phyloP scores from a whole-genome alignment of 345 rosid species.

The Adansonia digitata region DNA sequence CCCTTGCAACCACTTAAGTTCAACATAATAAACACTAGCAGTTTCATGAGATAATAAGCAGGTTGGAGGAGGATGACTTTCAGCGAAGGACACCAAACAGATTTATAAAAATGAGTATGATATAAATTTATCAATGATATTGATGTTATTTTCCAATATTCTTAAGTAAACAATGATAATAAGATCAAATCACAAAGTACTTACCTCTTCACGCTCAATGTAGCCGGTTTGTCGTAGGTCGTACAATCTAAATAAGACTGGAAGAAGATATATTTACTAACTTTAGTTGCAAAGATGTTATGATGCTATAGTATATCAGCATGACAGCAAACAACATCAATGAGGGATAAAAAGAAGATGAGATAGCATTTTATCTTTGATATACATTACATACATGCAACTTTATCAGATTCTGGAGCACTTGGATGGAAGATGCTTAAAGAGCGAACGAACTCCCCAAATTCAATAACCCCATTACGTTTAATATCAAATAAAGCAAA shows the following conservation, averaged over 20 bases:
- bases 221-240: slow-evolving; percentile 55
- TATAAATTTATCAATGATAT: background rate
- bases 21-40: background rate
- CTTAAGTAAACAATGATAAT: background rate
- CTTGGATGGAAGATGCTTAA: slow-evolving; percentile 61
- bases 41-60: background rate
- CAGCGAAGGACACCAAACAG: background rate
- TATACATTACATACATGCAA: slow-evolving; percentile 33
- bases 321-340: background rate
- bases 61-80: background rate
- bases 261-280: slow-evolving; percentile 4
- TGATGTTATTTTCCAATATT: background rate
- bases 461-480: slow-evolving; percentile 55
- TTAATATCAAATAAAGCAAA: slow-evolving; percentile 54
- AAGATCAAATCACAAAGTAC: background rate
- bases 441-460: slow-evolving; percentile 62
- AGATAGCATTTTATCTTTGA: background rate
- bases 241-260: slow-evolving; percentile 65
- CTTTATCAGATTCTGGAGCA: slow-evolving; percentile 42
- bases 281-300: background rate
- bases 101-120: background rate
- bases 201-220: slow-evolving; percentile 57
- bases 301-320: background rate
- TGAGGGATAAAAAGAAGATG: background rate
- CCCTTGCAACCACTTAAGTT: background rate